phyloP scores from a whole-genome alignment of 306 rosid species.

The Inga leiocalycina region DNA sequence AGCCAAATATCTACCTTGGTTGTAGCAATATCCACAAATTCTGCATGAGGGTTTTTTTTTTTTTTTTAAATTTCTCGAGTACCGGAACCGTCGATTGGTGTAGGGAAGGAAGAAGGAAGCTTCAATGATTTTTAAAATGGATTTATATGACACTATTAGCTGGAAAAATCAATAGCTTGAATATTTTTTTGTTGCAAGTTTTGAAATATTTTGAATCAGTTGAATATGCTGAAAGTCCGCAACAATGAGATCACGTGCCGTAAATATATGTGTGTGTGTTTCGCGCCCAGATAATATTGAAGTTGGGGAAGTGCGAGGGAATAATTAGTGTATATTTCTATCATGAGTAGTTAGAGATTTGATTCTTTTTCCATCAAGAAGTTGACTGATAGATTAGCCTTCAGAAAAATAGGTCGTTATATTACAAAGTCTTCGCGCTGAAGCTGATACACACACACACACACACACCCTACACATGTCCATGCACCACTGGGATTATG shows the following conservation, averaged over 20 bases:
- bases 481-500: slow-evolving; percentile 41
- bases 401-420: background rate
- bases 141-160: background rate
- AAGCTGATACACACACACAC: slow-evolving; percentile 17
- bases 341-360: slow-evolving; percentile 47
- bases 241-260: background rate
- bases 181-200: background rate
- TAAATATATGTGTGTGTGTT: background rate
- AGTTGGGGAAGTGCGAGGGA: slow-evolving; percentile 24
- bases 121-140: background rate
- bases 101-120: background rate
- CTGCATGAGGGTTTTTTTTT: background rate
- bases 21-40: background rate
- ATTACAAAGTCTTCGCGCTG: slow-evolving; percentile 44
- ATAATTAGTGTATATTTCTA: slow-evolving; percentile 36
- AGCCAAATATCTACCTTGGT: background rate
- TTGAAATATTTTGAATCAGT: slow-evolving; percentile 12
- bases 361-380: slow-evolving; percentile 48
- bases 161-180: background rate
- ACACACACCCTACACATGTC: slow-evolving; percentile 37
- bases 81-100: background rate
- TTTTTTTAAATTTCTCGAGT: too few relatives aligned
- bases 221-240: slow-evolving; percentile 20
- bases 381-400: slow-evolving; percentile 47
- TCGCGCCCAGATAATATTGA: background rate